Evolutionary conservation across 192 early-diverging fungal species (phyloP).

Genomic region (Oehlia diaphana): DNA sequence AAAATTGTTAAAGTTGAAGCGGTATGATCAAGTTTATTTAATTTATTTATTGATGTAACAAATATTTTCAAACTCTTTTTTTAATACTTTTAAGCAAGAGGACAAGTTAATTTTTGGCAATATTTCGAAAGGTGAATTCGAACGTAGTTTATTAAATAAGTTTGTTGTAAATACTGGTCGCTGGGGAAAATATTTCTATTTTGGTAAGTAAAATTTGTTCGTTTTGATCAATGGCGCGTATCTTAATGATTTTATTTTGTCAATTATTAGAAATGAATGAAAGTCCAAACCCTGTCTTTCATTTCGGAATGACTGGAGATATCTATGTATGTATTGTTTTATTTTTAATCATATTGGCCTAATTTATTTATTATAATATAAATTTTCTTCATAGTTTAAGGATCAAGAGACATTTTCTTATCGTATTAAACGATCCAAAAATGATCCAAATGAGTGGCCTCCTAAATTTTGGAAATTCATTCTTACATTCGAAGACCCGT

Average conservation of each 20-base stretch:
- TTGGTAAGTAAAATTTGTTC: constrained; percentile 32
- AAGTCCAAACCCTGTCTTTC: constrained; percentile 53
- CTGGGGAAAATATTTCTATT: constrained; percentile 75
- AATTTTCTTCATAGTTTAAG: constrained; percentile 35
- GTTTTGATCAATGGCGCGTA: neutral
- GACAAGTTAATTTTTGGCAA: constrained; percentile 48
- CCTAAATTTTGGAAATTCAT: constrained; percentile 71
- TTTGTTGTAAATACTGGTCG: constrained; percentile 65
- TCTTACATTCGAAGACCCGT: constrained; percentile 41
- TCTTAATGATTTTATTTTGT: neutral
- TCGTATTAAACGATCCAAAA: constrained; percentile 18
- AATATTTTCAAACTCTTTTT: neutral
- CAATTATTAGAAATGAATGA: constrained; percentile 40
- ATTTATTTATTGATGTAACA: neutral
- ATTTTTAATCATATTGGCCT: constrained; percentile 14
- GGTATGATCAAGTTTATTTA: constrained; percentile 22
- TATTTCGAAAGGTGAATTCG: constrained; percentile 36
- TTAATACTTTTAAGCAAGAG: neutral
- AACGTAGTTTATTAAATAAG: constrained; percentile 39
- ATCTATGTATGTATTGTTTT: constrained; percentile 33
- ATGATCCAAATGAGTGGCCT: constrained; percentile 55
- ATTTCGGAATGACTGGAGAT: constrained; percentile 79
- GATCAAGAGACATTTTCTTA: constrained; percentile 29
- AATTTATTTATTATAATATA: constrained; percentile 5
- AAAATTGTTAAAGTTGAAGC: constrained; percentile 49